These are phyloP conservation scores for Cystofilobasidium ferigula DNA, from an alignment of 768 basidiomycete species.

Conservation along the genomic window DNA sequence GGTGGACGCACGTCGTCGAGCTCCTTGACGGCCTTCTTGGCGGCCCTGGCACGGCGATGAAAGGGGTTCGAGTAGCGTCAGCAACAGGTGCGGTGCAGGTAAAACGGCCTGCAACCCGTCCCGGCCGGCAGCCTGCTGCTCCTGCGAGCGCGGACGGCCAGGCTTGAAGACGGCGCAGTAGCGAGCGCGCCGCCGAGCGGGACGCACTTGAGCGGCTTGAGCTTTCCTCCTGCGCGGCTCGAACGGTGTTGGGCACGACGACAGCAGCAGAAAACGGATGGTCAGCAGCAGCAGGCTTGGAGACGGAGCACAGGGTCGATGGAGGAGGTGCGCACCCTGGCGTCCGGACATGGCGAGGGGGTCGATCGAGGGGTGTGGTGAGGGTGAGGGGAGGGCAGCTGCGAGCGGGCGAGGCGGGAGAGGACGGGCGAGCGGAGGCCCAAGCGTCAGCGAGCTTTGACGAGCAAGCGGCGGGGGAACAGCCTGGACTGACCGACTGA, in stretches of 20 bases:
- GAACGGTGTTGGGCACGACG: not conserved
- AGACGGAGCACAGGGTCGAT: not conserved
- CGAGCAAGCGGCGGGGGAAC: too few species aligned
- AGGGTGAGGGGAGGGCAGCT: too few species aligned
- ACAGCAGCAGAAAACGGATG: not conserved
- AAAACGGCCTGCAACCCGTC: too few species aligned
- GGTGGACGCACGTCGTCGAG: constrained; percentile 26
- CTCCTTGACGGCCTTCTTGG: constrained; percentile 28
- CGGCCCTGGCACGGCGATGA: constrained; percentile 23
- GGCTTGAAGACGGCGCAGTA: not conserved
- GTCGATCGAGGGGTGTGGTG: too few species aligned
- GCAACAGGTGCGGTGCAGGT: not conserved
- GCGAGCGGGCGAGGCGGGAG: too few species aligned
- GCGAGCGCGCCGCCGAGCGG: not conserved
- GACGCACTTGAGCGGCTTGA: constrained; percentile 29
- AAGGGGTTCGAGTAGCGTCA: not conserved
- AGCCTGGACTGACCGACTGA: too few species aligned
- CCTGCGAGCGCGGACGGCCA: not conserved
- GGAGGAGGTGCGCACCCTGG: constrained; percentile 20
- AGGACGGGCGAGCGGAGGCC: too few species aligned
- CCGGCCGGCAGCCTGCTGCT: not conserved
- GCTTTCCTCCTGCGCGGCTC: constrained; percentile 25
- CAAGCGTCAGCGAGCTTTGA: too few species aligned
- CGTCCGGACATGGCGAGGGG: constrained; percentile 30
- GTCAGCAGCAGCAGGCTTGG: not conserved